Base-by-base conservation (phyloP, 768 basidiomycete species). In the Neoboletus magnificus region DNA sequence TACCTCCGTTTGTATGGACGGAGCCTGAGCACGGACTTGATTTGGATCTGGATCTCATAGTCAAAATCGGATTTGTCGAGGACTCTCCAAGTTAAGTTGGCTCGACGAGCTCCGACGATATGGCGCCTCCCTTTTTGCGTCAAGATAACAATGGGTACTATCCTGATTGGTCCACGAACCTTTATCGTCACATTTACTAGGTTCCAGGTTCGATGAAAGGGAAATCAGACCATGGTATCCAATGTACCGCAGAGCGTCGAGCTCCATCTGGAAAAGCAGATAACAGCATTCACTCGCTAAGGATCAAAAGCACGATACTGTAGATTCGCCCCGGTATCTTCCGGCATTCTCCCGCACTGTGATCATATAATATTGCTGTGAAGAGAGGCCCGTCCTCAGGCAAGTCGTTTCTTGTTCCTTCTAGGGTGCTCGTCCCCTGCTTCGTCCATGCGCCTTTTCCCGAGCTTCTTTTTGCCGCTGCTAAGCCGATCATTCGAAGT, bases 11-110 rank as follows among this genome's bases (percentile, higher is more conserved):
- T 52, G 56, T 53, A 47, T 16, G 23, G 39, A 40, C 55, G 52
- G 64, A 51, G 52, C 37, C 40, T 46, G 49, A 47, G 35, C 55
- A 39, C 39, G 47, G 53, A 29, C 32, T 45, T 44, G 8, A 20
- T 32, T 33, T 5, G 45, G 55, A 66, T 63, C 61, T 33, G 32
- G 48, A 68, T 59, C 58, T 59, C 27, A 22, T 50, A 57, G 59
- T 56, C 55, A 64, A 66, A 69, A 66, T 56, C 66, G 61, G 45
- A 57, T 57, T 58, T 43, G 58, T 67, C 67, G 67, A 59, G 44
- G 57, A 25, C 22, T n/a, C 10, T 23, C 52, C 37, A 37, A 25
- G 52, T 45, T 35, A 52, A 50, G 49, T 50, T 55, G 15, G 40
- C 29, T 45, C 50, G 50, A 48, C 39, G 32, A 52, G 36, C 22